Base-by-base conservation (phyloP, 108 stramenopile genomes). In the Conticribra guillardii region DNA sequence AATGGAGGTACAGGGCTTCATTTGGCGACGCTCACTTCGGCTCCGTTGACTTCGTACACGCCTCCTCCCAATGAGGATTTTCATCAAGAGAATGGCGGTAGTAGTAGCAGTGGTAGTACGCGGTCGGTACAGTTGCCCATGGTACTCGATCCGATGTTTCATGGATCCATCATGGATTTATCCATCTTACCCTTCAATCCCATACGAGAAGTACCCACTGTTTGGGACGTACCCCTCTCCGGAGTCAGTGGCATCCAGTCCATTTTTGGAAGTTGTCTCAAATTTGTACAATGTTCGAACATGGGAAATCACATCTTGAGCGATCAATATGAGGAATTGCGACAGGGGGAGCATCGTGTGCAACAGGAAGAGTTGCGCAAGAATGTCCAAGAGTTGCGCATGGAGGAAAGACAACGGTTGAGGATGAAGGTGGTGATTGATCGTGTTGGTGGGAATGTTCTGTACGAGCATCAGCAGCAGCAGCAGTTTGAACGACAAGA, bases 151-250 rank as follows among this genome's bases (percentile, higher is more conserved):
- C 63, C 71, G 22, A 32, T 56, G 32, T 63, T 64, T 30, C 48
- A 76, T 47, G 74, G 59, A 32, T 29, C 74, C 29, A 53, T 61
- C 54, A 49, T 68, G 60, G 74, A 76, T 41, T 3, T 68, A 33
- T 68, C 74, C 18, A 22, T 50, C 21, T 45, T 76, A 28, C 74
- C 74, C 2, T 67, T 59, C 51, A 56, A 76, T 62, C 60, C 53
- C 3, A 19, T 27, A 22, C 16, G 17, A 9, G 74, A 76, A 28
- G 28, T 48, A 3, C 66, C 74, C 17, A 66, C 67, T 15, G 64
- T 76, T 54, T 76, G 74, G 74, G 74, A 76, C 60, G 44, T 68
- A 4, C 60, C 59, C 18, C n/a, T 67, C 24, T 66, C 60, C 3
- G 67, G 60, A 29, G 37, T 14, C 11, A 22, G 26, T 9, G 60